These are phyloP conservation scores for Lentinula raphanica DNA, from an alignment of 768 basidiomycete genomes.

Conservation along the genomic window DNA sequence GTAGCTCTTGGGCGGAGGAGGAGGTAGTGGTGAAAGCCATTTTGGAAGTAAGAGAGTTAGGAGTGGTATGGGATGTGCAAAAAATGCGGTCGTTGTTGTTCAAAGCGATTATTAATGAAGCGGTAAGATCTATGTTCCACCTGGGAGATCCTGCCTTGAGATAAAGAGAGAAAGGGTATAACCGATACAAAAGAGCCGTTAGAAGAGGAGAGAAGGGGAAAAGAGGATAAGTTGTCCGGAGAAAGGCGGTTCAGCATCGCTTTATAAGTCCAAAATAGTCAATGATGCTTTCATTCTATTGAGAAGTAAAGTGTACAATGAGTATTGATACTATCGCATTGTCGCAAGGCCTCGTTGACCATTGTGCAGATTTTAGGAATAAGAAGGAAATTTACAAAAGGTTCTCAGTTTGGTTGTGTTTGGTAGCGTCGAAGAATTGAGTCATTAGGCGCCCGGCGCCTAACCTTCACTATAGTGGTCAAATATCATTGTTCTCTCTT, in stretches of 20 bases:
- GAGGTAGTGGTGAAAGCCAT: not conserved
- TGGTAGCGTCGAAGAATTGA: not conserved
- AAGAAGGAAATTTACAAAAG: not conserved
- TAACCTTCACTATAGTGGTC: not conserved
- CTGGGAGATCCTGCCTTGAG: constrained; percentile 35
- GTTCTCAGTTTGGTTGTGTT: constrained; percentile 13
- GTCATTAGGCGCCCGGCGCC: not conserved
- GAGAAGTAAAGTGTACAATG: not conserved
- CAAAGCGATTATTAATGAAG: constrained; percentile 9
- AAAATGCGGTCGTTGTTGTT: constrained; percentile 1
- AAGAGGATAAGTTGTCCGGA: constrained; percentile 10
- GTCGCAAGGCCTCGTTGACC: constrained; percentile 11
- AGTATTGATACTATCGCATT: not conserved
- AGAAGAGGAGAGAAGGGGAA: constrained; percentile 16
- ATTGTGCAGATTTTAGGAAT: constrained; percentile 9
- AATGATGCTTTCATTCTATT: not conserved
- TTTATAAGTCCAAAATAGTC: constrained; percentile 24
- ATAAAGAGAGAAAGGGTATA: constrained; percentile 12
- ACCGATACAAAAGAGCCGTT: constrained; percentile 17
- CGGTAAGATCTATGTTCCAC: constrained; percentile 24
- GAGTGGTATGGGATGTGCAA: not conserved
- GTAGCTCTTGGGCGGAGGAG: constrained; percentile 7
- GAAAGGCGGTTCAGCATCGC: constrained; percentile 12
- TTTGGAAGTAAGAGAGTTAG: not conserved
- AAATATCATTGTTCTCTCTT: too few species aligned